Evolutionary conservation across 1,284 basidiomycete genomes (phyloP).

Genomic region (Tilletia caries): DNA sequence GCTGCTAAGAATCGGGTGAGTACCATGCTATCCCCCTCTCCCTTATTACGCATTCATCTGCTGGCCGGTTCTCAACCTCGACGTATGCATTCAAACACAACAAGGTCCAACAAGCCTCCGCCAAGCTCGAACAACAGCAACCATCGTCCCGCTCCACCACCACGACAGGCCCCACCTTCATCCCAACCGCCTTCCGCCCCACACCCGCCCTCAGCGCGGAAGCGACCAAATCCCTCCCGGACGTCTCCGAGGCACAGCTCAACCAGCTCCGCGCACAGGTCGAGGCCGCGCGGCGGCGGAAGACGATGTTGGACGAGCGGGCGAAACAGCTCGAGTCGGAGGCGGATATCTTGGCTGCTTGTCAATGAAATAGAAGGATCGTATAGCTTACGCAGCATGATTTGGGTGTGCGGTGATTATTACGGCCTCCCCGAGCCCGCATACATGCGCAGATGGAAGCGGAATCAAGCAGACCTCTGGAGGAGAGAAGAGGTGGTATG

Average conservation of each 20-base stretch:
- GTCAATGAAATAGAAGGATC: background rate
- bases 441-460: no score
- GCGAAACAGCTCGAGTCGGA: slow-evolving; percentile 10
- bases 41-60: background rate
- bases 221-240: background rate
- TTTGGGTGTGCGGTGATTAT: background rate
- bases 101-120: background rate
- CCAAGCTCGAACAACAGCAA: background rate
- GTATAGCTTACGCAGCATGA: background rate
- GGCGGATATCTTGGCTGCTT: slow-evolving; percentile 3
- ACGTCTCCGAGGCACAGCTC: slow-evolving; percentile 5
- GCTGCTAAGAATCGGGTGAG: slow-evolving; percentile 19
- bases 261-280: background rate
- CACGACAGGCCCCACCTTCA: background rate
- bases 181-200: background rate
- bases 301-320: background rate
- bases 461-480: no score
- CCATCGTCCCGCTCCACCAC: background rate
- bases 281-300: background rate
- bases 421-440: no score
- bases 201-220: background rate
- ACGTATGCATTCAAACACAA: background rate
- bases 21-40: no score
- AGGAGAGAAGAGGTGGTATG: no score
- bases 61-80: background rate